phyloP scores from a whole-genome alignment of 73 alveolate species.

The Tetrahymena borealis region DNA sequence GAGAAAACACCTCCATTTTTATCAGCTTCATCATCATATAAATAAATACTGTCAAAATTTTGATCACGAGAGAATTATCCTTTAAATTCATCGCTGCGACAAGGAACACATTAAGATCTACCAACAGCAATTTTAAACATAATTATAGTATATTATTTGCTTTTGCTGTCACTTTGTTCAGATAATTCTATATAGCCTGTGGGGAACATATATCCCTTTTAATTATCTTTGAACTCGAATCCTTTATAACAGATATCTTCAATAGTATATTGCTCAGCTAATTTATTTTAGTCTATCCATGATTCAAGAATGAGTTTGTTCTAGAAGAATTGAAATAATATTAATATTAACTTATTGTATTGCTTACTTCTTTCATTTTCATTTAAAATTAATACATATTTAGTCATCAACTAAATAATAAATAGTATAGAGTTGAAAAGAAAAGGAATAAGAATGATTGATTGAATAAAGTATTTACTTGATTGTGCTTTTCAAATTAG shows the following conservation, averaged over 20 bases:
- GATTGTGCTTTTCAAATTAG: neutral
- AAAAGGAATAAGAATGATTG: neutral
- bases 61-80: conserved; percentile 8
- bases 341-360: too few species aligned
- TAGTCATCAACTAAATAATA: too few species aligned
- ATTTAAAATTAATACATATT: too few species aligned
- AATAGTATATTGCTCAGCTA: conserved; percentile 20
- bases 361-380: too few species aligned
- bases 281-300: conserved; percentile 27
- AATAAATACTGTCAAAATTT: conserved; percentile 38
- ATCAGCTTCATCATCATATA: conserved; percentile 33
- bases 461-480: neutral
- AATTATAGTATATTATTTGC: conserved; percentile 15
- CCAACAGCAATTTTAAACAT: conserved; percentile 47
- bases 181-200: conserved; percentile 31
- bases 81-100: conserved; percentile 10
- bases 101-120: conserved; percentile 37
- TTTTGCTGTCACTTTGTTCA: conserved; percentile 2
- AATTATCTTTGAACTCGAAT: conserved; percentile 24
- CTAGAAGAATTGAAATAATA: neutral
- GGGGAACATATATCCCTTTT: conserved; percentile 33
- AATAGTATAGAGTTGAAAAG: too few species aligned
- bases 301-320: conserved; percentile 21
- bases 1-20: conserved; percentile 20
- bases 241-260: conserved; percentile 47